Base-by-base conservation (phyloP, 2,329 filamentous ascomycete species). In the Sclerotinia spermophila region DNA sequence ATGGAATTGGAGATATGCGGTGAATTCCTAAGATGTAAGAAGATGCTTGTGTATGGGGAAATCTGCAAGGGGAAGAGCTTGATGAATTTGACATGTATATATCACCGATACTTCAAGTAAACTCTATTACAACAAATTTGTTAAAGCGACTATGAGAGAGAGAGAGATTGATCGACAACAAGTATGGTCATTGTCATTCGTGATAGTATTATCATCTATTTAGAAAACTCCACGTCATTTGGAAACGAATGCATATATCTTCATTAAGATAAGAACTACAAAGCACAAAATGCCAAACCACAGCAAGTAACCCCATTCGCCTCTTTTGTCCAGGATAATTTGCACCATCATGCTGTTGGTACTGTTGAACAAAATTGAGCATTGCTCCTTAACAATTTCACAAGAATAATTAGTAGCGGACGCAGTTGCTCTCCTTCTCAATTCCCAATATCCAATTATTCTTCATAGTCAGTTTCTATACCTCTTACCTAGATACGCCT, bases 11-110 rank as follows among this genome's bases (percentile, higher is more conserved):
- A 42, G 6, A 11, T 15, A 15, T 15, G 6, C 40, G 40, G 40
- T 42, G 15, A 42, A 42, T 5, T 2, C 15, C 13, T n/a, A 8
- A 15, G 27, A n/a, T 0, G 27, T 30, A 0, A 5, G 2, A 33
- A 33, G 51, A 30, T n/a, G 10, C 27, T 33, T 5, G 27, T 33
- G 6, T 3, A 55, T 2, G 1, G 8, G 15, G 30, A 53, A 53
- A 8, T 15, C 6, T 8, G 15, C 15, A 3, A 7, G n/a, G 13
- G 8, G 15, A 53, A 30, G 2, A 53, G 27, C 3, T 30, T 30
- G 3, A n/a, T 30, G n/a, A 0, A 3, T 27, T 53, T 30, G 0
- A 27, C 2, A n/a, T 48, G 2, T n/a, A 8, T 42, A 11, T 11
- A 42, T 42, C 11, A 24, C 8, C 7, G 7, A 48, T 48, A 2